Percentiles rank a stretch among this genome's conserved stretches.
phyloP scores from a whole-genome alignment of 176 grass and related monocot species.

The Phyllostachys edulis region DNA sequence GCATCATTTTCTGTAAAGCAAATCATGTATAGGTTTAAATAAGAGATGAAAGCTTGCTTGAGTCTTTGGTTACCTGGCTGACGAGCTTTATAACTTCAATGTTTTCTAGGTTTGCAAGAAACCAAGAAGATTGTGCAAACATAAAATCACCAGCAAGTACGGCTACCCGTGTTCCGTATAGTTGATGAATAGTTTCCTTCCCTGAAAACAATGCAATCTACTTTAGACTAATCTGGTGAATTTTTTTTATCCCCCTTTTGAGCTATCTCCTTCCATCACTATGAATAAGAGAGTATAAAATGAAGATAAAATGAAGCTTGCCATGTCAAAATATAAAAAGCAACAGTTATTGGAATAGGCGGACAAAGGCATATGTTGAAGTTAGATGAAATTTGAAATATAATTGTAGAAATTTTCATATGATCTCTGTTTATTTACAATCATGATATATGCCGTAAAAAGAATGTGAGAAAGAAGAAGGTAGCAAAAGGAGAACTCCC shows the following conservation, averaged over 20 bases:
- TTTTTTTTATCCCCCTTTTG: background rate
- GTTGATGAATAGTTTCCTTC: constrained; percentile 78
- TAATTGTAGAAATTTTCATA: background rate
- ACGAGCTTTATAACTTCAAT: constrained; percentile 91
- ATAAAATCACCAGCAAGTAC: constrained; percentile 88
- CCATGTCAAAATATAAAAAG: background rate
- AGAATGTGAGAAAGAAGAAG: background rate
- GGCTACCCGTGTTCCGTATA: constrained; percentile 74
- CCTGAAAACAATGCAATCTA: constrained; percentile 35
- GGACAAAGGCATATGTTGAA: background rate
- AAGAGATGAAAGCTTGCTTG: background rate
- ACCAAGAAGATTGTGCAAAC: constrained; percentile 92
- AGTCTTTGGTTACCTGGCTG: constrained; percentile 52
- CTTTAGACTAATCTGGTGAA: constrained; percentile 6
- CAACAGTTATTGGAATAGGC: background rate
- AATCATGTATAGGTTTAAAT: background rate
- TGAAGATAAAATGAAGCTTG: background rate
- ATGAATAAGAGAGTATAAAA: background rate
- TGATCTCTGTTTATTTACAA: background rate
- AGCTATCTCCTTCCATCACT: background rate
- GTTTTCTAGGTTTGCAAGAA: constrained; percentile 88
- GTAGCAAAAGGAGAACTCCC: background rate
- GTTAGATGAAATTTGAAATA: background rate
- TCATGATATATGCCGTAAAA: background rate
- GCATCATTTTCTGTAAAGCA: background rate